Conservation (phyloP, 768 basidiomycete genomes). For the Daedalea quercina region DNA sequence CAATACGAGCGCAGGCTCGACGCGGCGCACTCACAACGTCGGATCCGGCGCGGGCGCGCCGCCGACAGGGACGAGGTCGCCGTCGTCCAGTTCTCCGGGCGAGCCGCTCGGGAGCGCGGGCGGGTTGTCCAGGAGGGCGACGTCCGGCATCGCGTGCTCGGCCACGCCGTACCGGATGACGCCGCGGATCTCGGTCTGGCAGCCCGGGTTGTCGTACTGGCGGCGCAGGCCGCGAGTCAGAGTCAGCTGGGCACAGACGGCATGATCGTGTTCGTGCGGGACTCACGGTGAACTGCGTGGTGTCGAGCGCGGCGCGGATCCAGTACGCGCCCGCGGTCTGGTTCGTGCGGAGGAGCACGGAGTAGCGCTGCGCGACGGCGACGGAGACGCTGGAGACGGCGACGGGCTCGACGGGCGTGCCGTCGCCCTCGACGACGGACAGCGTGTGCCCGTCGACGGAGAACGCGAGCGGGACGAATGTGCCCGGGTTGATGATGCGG, state of each 20-base stretch:
- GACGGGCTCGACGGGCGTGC: conserved; percentile 33
- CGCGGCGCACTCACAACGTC: conserved; percentile 11
- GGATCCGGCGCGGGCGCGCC: conserved; percentile 10
- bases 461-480: conserved; percentile 39
- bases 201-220: conserved; percentile 16
- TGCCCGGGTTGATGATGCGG: conserved; percentile 40
- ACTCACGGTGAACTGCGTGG: conserved; percentile 24
- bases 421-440: conserved; percentile 43
- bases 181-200: conserved; percentile 14
- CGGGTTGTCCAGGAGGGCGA: conserved; percentile 12
- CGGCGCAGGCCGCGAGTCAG: not conserved
- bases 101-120: conserved; percentile 7
- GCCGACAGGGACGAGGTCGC: conserved; percentile 9
- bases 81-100: conserved; percentile 8
- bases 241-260: not conserved
- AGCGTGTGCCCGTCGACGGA: conserved; percentile 40
- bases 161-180: conserved; percentile 15
- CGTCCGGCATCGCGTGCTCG: conserved; percentile 8
- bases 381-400: conserved; percentile 33
- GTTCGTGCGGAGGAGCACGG: conserved; percentile 38
- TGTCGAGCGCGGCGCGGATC: conserved; percentile 34
- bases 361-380: conserved; percentile 44
- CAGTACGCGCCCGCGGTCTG: conserved; percentile 29
- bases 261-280: not conserved
- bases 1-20: not conserved